Evolutionary conservation across 176 grass and related monocot species (phyloP).

Genomic region (Phragmites australis): DNA sequence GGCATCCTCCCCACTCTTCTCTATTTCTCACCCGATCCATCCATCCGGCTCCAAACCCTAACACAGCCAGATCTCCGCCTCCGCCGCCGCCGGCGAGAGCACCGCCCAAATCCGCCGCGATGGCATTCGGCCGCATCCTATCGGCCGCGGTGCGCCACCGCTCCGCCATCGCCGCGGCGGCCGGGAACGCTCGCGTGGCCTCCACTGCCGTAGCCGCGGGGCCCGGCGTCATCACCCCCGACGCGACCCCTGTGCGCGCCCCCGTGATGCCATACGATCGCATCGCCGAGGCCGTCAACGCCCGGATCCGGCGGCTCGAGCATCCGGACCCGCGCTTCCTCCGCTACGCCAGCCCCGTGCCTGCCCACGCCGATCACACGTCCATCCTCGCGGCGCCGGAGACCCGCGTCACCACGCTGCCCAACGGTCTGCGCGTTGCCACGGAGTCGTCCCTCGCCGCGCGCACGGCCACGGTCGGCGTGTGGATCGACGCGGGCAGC

Average conservation of each 20-base stretch:
- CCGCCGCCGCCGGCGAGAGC: constrained; percentile 46
- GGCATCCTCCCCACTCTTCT: constrained; percentile 12
- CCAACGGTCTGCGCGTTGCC: constrained; percentile 83
- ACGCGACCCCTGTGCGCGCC: constrained; percentile 36
- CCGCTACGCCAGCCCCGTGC: constrained; percentile 82
- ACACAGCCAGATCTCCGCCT: constrained; percentile 41
- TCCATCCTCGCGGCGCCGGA: constrained; percentile 72
- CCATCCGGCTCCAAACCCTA: constrained; percentile 46
- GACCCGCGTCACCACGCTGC: constrained; percentile 85
- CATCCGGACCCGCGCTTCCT: constrained; percentile 92
- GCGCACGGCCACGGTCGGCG: constrained; percentile 81
- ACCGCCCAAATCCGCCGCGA: constrained; percentile 35
- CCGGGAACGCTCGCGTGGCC: constrained; percentile 57
- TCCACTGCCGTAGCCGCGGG: constrained; percentile 59
- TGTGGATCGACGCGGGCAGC: constrained; percentile 98
- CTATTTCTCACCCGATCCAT: constrained; percentile 41
- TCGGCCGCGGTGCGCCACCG: constrained; percentile 42
- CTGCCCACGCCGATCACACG: constrained; percentile 72
- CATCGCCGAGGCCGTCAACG: constrained; percentile 65
- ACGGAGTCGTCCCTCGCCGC: constrained; percentile 82
- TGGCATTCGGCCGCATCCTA: constrained; percentile 49
- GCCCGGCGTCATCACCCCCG: constrained; percentile 50
- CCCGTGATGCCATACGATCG: constrained; percentile 77
- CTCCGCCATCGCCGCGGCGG: constrained; percentile 16
- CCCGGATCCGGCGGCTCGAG: constrained; percentile 67